phyloP scores from a whole-genome alignment of 176 grass and related monocot species.

The Paspalum vaginatum region DNA sequence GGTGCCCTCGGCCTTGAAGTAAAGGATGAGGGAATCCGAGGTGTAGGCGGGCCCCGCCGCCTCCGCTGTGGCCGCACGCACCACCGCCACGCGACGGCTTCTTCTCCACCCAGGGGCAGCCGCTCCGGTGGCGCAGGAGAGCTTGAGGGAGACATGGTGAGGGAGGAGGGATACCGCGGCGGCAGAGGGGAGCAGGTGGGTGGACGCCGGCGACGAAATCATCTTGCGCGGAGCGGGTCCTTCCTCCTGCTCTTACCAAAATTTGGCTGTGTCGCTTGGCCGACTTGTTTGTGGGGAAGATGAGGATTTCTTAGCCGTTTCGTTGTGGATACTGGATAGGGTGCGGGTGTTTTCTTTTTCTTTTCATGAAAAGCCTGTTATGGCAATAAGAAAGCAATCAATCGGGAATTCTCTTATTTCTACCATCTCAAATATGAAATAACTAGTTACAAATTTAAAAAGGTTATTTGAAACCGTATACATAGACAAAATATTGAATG shows the following conservation, averaged over 20 bases:
- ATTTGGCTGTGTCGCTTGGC: constrained; percentile 1
- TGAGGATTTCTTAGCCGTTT: constrained; percentile 27
- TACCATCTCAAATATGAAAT: too few species aligned
- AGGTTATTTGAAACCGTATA: too few species aligned
- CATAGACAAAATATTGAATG: too few species aligned
- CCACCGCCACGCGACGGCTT: constrained; percentile 25
- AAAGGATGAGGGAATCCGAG: constrained; percentile 54
- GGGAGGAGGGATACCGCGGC: constrained; percentile 2
- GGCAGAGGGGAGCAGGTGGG: constrained; percentile 30
- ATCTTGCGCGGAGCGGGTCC: constrained; percentile 23
- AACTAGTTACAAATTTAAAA: too few species aligned
- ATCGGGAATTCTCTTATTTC: too few species aligned
- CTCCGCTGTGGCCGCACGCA: constrained; percentile 32
- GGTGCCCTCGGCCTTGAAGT: constrained; percentile 61
- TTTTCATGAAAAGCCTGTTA: not conserved
- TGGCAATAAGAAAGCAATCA: too few species aligned
- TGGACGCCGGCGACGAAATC: constrained; percentile 36
- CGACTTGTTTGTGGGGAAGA: not conserved
- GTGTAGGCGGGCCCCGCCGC: constrained; percentile 39
- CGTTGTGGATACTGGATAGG: constrained; percentile 8
- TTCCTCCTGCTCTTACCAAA: constrained; percentile 30
- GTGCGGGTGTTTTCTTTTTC: not conserved
- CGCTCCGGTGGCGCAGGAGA: not conserved
- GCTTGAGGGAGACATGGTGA: constrained; percentile 1
- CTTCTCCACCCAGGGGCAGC: not conserved